Evolutionary conservation across 1,139 yeast genomes (phyloP), one percentile per base, ranked within the genome.

Genomic region (Saccharomyces uvarum): DNA sequence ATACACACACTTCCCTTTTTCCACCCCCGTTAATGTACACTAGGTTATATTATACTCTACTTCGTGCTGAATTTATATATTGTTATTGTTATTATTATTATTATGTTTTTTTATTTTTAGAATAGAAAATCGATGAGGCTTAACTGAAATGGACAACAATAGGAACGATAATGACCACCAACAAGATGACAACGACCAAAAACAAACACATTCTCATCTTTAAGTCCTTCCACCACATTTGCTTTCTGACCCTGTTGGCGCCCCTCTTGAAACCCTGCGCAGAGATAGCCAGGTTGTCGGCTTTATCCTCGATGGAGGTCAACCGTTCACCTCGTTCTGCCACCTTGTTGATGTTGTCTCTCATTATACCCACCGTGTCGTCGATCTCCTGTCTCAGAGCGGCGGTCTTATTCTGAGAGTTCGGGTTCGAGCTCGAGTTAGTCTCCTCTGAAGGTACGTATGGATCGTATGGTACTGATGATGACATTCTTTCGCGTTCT

Each of bases 211-310:
- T 77, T 72, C 96, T 85, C 95, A 93, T 88, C 77, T 93, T 93
- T 82, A 95, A 81, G 72, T 93, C 97, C 74, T 95, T 93, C 89
- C 96, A 88, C 99, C 99, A 93, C 98, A 93, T 93, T 70, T 90
- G 96, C 73, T 91, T 95, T 76, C 99, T 87, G 51, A 93, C 98
- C 66, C 96, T 83, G 75, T 91, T 93, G 56, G 99, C 99, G 47
- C 97, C 96, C 71, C 96, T 82, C 72, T 96, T 88, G 77, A 95
- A 95, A 33, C 97, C 95, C 66, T 89, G 95, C 6, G 99, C 99
- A 53, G 91, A 82, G 53, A 86, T 89, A 47, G 96, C 97, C 68
- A 93, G 80, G 71, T 88, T 89, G 67, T 90, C 97, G 14, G 98
- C 95, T 72, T 91, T 88, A 71, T 88, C 95, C 69, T 93, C 97